A percentile compares a stretch with the other conserved stretches of the same genome.
phyloP scores from a whole-genome alignment of 257 asterid species.

The Ilex aquifolium region DNA sequence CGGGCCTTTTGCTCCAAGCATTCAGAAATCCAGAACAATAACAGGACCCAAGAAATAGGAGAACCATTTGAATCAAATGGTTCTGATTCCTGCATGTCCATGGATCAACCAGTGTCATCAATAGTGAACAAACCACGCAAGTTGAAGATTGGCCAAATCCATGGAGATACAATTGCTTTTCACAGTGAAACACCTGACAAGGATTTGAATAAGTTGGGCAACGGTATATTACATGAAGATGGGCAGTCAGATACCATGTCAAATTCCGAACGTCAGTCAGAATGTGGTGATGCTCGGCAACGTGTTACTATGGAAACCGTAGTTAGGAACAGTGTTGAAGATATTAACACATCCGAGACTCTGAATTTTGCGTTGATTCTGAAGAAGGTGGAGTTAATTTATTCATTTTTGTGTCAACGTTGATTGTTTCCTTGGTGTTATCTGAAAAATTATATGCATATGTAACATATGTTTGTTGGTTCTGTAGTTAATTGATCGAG shows the following conservation, averaged over 20 bases:
- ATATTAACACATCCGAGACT: conserved; percentile 27
- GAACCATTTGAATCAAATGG: conserved; percentile 37
- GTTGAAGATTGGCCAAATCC: conserved; percentile 23
- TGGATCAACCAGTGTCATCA: conserved; percentile 15
- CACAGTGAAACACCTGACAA: conserved; percentile 27
- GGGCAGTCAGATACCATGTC: conserved; percentile 23
- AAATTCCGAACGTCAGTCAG: conserved; percentile 36
- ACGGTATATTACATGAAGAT: conserved; percentile 30
- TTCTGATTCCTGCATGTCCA: conserved; percentile 29
- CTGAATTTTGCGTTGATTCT: conserved; percentile 46
- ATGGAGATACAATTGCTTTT: conserved; percentile 25
- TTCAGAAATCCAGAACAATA: conserved; percentile 53
- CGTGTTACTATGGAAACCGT: conserved; percentile 24
- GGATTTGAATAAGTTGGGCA: conserved; percentile 34
- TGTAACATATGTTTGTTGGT: conserved; percentile 3
- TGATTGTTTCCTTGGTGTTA: neutral
- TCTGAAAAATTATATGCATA: neutral
- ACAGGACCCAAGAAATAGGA: conserved; percentile 37
- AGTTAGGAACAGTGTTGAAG: conserved; percentile 31
- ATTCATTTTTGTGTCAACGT: conserved; percentile 4
- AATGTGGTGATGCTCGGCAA: conserved; percentile 29
- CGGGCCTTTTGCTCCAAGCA: conserved; percentile 95
- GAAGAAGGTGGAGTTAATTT: conserved; percentile 50
- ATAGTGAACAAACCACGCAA: conserved; percentile 21
- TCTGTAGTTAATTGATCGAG: conserved; percentile 72